Base-by-base conservation (phyloP, 1,139 yeast species). In the Geotrichum cucujoidarum region DNA sequence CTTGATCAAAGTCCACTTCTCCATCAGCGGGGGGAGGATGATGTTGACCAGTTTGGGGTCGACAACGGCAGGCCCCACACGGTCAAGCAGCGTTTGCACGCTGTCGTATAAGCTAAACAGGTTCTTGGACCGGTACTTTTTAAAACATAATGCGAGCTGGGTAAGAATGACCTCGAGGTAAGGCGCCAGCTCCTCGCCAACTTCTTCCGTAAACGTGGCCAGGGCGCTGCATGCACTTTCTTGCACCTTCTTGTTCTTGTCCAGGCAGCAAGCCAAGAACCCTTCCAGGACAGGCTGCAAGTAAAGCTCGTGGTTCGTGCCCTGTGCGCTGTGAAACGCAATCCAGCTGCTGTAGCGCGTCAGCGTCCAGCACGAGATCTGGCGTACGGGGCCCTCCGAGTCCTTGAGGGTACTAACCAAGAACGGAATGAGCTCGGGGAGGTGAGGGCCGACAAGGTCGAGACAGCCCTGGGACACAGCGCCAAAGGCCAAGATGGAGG, bases 301-400 rank as follows among this genome's bases (percentile, higher is more conserved):
- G 61, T 86, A 83, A 13, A 25, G n/a, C 17, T 89, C 76, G 60
- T 80, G 83, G 27, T 75, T 47, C 34, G 31, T 84, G 31, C 81
- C 81, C 36, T 70, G 73, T 48, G 71, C 72, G 13, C 64, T 56
- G 39, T 60, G 56, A 31, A 56, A 58, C 34, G 64, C 62, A 17
- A 90, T 84, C 96, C 96, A 90, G 2, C 77, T 61, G 1, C 95
- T 77, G 63, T 82, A 92, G 51, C 97, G 75, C 36, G 95, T 84
- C 45, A 92, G 69, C 0, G 97, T 87, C 98, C 98, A 92, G 69
- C 97, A 90, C 0, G 95, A 73, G 48, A 92, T 92, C 65, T 88
- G 95, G 57, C 97, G 76, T 6, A 92, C 95, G 39, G 95, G 77
- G 6, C 95, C 83, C 67, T 89, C 85, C 11, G 70, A 67, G 64